Conservation (phyloP, 73 alveolate genomes). For the Urostyla sp. region DNA sequence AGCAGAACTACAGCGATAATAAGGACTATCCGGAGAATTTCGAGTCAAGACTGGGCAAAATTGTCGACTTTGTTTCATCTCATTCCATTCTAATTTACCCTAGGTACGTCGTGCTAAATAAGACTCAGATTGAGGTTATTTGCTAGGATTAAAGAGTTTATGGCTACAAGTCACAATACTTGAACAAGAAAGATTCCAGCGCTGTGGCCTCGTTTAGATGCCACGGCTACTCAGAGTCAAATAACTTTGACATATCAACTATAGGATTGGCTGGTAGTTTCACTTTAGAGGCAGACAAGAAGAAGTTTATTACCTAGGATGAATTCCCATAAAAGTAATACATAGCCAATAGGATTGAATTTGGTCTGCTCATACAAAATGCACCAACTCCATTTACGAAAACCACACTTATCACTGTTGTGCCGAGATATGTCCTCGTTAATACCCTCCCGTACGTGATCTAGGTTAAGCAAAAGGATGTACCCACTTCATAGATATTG, state of each 20-base stretch:
- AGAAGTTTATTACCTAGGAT: not conserved
- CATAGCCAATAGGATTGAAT: constrained; percentile 28
- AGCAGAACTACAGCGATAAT: not conserved
- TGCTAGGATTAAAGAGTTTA: not conserved
- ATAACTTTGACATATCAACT: constrained; percentile 47
- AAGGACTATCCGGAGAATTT: constrained; percentile 45
- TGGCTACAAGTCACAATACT: not conserved
- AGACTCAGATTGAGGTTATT: not conserved
- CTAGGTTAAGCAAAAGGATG: constrained; percentile 23
- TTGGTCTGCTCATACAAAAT: constrained; percentile 55
- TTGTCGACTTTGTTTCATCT: constrained; percentile 8
- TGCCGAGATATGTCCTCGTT: constrained; percentile 64
- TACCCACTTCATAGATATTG: not conserved
- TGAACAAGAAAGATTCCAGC: not conserved
- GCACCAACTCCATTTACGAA: constrained; percentile 57
- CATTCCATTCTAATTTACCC: constrained; percentile 23
- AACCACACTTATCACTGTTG: constrained; percentile 57
- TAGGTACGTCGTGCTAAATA: constrained; percentile 19
- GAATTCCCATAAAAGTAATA: not conserved
- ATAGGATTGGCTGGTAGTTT: constrained; percentile 59
- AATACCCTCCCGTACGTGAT: constrained; percentile 42
- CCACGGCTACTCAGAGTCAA: constrained; percentile 24
- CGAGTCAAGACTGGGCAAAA: constrained; percentile 43
- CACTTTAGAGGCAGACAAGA: not conserved
- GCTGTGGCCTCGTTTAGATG: not conserved